These are phyloP conservation scores for Silene coronaria DNA, from an alignment of 179 eudicot genomes.

Conservation along the genomic window DNA sequence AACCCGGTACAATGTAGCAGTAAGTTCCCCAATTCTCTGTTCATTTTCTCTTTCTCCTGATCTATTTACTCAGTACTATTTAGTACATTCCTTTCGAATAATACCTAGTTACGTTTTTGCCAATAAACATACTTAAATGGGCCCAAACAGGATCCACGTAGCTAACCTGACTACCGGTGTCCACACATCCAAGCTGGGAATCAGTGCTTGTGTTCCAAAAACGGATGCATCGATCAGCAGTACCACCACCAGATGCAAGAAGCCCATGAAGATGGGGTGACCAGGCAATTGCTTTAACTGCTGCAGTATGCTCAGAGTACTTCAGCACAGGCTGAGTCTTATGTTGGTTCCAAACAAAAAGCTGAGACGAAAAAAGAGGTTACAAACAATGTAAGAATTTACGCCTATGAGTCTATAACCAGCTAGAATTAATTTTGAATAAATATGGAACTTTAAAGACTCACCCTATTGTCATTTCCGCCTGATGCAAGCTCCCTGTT, in stretches of 20 bases:
- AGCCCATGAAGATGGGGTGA: conserved; percentile 94
- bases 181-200: conserved; percentile 77
- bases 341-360: conserved; percentile 89
- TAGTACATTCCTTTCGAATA: no score
- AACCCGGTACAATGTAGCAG: no score
- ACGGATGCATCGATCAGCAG: conserved; percentile 94
- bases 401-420: background rate
- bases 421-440: background rate
- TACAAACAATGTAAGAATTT: background rate
- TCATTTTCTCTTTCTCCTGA: no score
- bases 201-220: conserved; percentile 95
- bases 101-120: no score
- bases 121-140: background rate
- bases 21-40: no score
- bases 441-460: conserved; percentile 7
- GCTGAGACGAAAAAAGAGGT: conserved; percentile 34
- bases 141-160: background rate
- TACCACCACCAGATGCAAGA: conserved; percentile 97
- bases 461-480: conserved; percentile 88
- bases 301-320: conserved; percentile 89
- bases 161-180: conserved; percentile 93
- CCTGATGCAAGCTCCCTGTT: conserved; percentile 96
- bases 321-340: conserved; percentile 78
- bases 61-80: no score
- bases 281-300: conserved; percentile 98